phyloP scores from a whole-genome alignment of 495 filamentous ascomycete species.

The Baudoinia panamericana region DNA sequence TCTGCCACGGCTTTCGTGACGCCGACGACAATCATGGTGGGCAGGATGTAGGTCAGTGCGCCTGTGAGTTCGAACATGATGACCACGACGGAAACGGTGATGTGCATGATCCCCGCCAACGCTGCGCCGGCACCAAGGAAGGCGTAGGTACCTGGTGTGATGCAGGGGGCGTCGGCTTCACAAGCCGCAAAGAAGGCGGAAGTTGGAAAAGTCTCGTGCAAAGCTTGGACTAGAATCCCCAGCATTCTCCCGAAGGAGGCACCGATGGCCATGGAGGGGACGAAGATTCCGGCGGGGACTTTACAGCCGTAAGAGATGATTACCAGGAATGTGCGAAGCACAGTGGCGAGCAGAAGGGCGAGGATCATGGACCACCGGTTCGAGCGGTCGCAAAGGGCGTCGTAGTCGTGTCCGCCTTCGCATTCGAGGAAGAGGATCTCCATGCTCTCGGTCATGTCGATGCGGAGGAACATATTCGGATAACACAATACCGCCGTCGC shows the following conservation, averaged over 20 bases:
- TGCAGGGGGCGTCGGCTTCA: conserved; percentile 84
- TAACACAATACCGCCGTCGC: conserved; percentile 85
- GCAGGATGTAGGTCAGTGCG: conserved; percentile 86
- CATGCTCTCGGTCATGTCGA: conserved; percentile 99
- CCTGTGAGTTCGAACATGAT: conserved; percentile 98
- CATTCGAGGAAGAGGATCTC: conserved; percentile 93
- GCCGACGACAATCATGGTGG: conserved; percentile 97
- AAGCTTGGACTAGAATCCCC: conserved; percentile 83
- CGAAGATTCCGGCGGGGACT: conserved; percentile 92
- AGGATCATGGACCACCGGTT: conserved; percentile 69
- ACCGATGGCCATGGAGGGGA: conserved; percentile 94
- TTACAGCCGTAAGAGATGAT: conserved; percentile 98
- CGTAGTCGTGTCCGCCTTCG: conserved; percentile 81
- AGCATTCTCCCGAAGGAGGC: conserved; percentile 87
- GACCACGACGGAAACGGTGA: conserved; percentile 89
- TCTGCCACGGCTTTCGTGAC: conserved; percentile 91
- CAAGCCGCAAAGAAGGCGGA: conserved; percentile 79
- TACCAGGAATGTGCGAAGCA: conserved; percentile 70
- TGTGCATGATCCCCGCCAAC: conserved; percentile 95
- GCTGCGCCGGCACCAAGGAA: conserved; percentile 90
- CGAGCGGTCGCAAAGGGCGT: conserved; percentile 68
- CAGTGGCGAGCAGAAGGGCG: conserved; percentile 66
- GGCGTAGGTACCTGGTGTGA: conserved; percentile 91
- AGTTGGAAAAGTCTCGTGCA: conserved; percentile 70
- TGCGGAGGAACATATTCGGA: conserved; percentile 86